Base-by-base conservation (phyloP, 164 flowering plant species). In the Cinnamomum micranthum region DNA sequence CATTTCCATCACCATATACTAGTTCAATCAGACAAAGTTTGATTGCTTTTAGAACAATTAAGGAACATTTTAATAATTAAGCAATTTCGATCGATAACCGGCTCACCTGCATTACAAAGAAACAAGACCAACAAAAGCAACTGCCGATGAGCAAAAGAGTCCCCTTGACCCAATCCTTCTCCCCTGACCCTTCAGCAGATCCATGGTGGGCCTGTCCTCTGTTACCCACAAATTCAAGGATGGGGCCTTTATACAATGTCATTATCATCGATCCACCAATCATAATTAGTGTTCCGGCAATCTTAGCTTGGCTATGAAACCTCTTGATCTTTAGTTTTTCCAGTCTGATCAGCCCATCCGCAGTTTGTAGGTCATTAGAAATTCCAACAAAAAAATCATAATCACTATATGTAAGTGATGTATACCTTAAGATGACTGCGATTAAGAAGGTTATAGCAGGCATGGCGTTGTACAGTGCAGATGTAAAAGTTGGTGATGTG, bases 241-340 rank as follows among this genome's bases (percentile, higher is more conserved):
- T 73, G 9, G 97, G 97, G 17, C 98, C 98, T 84, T 92, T 91
- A 87, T 91, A 94, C 60, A 94, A 23, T 2, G 95, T 92, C 98
- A 94, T 94, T 47, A 90, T 70, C 90, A 88, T 87, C 0, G 98
- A 94, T 84, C 98, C 98, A 1, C 71, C n/a, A 4, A 94, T 78
- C 4, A 91, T 90, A 22, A 94, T 76, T 14, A 68, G 31, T 1
- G 97, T 92, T 69, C 98, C 98, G 1, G 86, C 71, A 27, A 92
- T 79, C 87, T 94, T 94, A 3, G 98, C 98, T 70, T 82, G 78
- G 69, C 92, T 86, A 0, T 67, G 78, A 15, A 83, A 11, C 75
- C 86, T 86, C 84, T 81, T 90, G 1, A 91, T 71, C 65, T 91
- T 88, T 6, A 94, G 80, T 23, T 6, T 86, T 84, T 94, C 98